Base-by-base conservation (phyloP, 495 filamentous ascomycete genomes). In the Tuber calosporum region DNA sequence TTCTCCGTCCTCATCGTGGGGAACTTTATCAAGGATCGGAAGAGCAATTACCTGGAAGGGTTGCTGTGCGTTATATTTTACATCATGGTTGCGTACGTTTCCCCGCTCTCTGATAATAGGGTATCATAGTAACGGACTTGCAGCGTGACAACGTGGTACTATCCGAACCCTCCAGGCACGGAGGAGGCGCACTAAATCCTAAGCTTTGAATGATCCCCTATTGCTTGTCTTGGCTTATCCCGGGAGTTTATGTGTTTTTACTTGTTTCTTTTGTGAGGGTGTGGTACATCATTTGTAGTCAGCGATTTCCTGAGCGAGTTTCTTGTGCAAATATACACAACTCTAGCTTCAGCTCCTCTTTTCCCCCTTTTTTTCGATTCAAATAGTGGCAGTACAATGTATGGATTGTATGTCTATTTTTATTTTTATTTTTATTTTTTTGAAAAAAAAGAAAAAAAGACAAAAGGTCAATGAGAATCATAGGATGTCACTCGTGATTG, bases 1-100 rank as follows among this genome's bases (percentile, higher is more conserved):
- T 85, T 97, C 58, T 88, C 93, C 8, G 94, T 96, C 79, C 83
- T 97, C 67, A 93, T 96, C 0, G 91, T 94, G 17, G 91, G 92
- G 11, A 92, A 93, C 77, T 92, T 93, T 81, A 82, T 94, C 66
- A 85, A 91, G 26, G 91, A 94, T 82, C 88, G 90, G 73, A 92
- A 92, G 83, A 89, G 86, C 40, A 93, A 93, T 76, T 95, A 92
- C 74, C 84, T 95, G 15, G 92, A 95, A 82, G 92, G 92, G 5
- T 86, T 88, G 37, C 83, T 94, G 37, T 94, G 91, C 79, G 87
- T 96, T 9, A 83, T 90, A 36, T 86, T 90, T 17, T 91, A 91
- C 77, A 76, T 90, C 45, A 86, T 88, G 67, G 88, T 91, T 74
- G 88, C 86, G 77, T 79, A 71, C 38, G 78, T 80, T 20, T 20